Evolutionary conservation across 2,329 filamentous ascomycete species (phyloP).

Genomic region (Colletotrichum tropicale): DNA sequence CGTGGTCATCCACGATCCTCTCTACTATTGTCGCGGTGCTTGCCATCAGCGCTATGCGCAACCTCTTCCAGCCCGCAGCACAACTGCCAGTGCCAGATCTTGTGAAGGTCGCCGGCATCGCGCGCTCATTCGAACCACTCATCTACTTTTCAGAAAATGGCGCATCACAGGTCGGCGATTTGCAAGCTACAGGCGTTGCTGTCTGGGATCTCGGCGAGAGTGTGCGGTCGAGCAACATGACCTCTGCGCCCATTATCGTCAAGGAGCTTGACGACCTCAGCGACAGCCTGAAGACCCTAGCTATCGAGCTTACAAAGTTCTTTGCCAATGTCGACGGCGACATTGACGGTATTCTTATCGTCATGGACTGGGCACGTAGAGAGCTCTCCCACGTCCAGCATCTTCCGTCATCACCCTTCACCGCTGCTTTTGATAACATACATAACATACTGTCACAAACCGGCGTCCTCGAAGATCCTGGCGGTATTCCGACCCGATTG

Average conservation of each 20-base stretch:
- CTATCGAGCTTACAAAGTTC: slow-evolving; percentile 86
- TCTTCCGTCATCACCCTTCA: slow-evolving; percentile 66
- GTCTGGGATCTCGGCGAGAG: slow-evolving; percentile 96
- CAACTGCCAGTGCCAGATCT: slow-evolving; percentile 78
- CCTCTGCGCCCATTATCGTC: slow-evolving; percentile 84
- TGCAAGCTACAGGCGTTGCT: slow-evolving; percentile 90
- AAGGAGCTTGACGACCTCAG: slow-evolving; percentile 84
- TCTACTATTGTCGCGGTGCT: slow-evolving; percentile 67
- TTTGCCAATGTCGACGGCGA: slow-evolving; percentile 94
- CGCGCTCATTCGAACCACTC: slow-evolving; percentile 89
- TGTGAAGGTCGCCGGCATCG: slow-evolving; percentile 87
- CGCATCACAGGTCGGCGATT: slow-evolving; percentile 80
- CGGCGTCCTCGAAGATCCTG: slow-evolving; percentile 60
- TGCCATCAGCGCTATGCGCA: slow-evolving; percentile 67
- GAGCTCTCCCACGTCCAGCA: slow-evolving; percentile 76
- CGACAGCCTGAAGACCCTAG: slow-evolving; percentile 83
- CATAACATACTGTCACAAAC: slow-evolving; percentile 75
- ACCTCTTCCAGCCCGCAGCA: slow-evolving; percentile 71
- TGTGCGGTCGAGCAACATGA: slow-evolving; percentile 88
- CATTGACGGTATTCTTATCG: slow-evolving; percentile 88
- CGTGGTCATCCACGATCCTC: slow-evolving; percentile 70
- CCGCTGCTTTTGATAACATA: slow-evolving; percentile 80
- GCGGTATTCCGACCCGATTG: slow-evolving; percentile 67
- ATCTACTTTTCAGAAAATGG: slow-evolving; percentile 95
- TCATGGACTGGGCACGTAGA: slow-evolving; percentile 95